Evolutionary conservation across 2,329 filamentous ascomycete species (phyloP), one percentile per base, ranked within the genome.

Genomic region (Amauroascus niger): DNA sequence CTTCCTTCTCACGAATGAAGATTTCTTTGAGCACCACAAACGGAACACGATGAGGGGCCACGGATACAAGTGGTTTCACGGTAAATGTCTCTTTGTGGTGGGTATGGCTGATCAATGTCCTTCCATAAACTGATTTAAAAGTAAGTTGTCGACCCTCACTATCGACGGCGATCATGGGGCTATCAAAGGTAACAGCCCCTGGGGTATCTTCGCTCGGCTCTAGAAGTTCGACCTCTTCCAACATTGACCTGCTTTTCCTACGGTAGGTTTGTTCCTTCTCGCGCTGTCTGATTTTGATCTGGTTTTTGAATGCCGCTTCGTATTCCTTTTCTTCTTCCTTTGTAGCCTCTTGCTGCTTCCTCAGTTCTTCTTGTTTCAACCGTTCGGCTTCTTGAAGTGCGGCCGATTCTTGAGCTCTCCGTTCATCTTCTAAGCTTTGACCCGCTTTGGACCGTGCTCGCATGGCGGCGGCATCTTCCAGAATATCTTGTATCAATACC

Each of bases 371-470:
- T 56, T 74, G 69, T 59, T 70, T 70, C 57, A 74, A 68, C 50
- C 71, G 70, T 58, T 76, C 76, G 48, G 73, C 76, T 60, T 76
- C 69, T 54, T 74, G 71, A 52, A 72, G 63, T 1, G 76, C 85
- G 49, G 70, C 62, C 77, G 85, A 85, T 70, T 94, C 87, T 58
- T 95, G 88, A 13, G 82, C 82, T 26, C 86, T 88, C 37, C 90
- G 81, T 68, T 97, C 90, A 62, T 94, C 88, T 63, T 95, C 88
- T 6, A 97, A 75, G 30, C 88, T 95, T 1, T 88, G 89, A 14
- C 95, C 73, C 57, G 88, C 80, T 53, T 83, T 80, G 30, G 88
- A 86, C 53, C 84, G 80, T 46, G 86, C 84, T 61, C 86, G 86
- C 26, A 83, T 82, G 59, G 83, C 77, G 1, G 88, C 87, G n/a